Evolutionary conservation across 2,329 filamentous ascomycete species (phyloP).

Genomic region (Fusarium musae): DNA sequence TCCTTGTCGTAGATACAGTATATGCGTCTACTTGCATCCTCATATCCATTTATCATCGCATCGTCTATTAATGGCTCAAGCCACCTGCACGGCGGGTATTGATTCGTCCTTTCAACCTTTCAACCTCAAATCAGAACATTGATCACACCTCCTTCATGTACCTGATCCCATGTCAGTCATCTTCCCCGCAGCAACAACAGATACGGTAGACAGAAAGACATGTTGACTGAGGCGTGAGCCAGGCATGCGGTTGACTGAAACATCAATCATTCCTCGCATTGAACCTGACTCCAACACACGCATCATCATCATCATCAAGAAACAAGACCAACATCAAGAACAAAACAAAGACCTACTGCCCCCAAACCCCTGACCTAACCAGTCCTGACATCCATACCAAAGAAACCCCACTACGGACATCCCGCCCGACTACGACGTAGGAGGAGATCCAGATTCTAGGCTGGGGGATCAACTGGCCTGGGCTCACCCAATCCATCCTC

Average conservation of each 20-base stretch:
- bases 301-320: conserved; percentile 4
- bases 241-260: conserved; percentile 31
- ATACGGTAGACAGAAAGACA: background rate
- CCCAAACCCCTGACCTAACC: conserved; percentile 36
- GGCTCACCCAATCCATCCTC: conserved; percentile 5
- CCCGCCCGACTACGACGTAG: conserved; percentile 33
- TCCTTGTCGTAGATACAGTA: background rate
- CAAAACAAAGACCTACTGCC: conserved; percentile 21
- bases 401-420: conserved; percentile 35
- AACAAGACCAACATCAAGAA: background rate
- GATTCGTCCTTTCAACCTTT: conserved; percentile 8
- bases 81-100: conserved; percentile 24
- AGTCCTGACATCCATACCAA: conserved; percentile 13
- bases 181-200: conserved; percentile 29
- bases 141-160: conserved; percentile 16
- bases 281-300: background rate
- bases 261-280: conserved; percentile 28
- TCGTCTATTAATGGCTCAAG: conserved; percentile 21
- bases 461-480: conserved; percentile 32
- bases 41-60: background rate
- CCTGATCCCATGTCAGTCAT: conserved; percentile 13
- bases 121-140: conserved; percentile 21
- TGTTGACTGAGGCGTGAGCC: conserved; percentile 6
- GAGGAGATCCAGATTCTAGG: conserved; percentile 20
- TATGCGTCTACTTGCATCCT: background rate